phyloP scores from a whole-genome alignment of 1,139 yeast genomes.

The Taphrina wiesneri region DNA sequence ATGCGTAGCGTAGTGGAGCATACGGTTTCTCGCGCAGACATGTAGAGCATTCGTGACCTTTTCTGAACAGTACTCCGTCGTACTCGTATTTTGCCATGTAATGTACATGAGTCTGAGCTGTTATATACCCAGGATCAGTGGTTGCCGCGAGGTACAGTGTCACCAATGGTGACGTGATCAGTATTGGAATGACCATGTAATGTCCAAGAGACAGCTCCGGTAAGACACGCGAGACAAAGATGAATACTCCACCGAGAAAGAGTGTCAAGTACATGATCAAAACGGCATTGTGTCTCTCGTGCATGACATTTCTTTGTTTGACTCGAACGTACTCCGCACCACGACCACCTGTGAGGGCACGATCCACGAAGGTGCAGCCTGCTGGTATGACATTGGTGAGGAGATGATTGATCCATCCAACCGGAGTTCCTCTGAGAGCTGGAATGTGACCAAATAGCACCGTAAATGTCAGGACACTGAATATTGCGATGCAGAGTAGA shows the following conservation, averaged over 20 bases:
- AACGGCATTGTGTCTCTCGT: constrained; percentile 40
- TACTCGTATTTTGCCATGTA: constrained; percentile 47
- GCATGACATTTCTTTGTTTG: constrained; percentile 34
- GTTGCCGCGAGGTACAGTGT: constrained; percentile 54
- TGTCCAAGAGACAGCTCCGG: constrained; percentile 47
- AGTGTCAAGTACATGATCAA: constrained; percentile 34
- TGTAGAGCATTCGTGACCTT: constrained; percentile 52
- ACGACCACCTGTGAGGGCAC: constrained; percentile 40
- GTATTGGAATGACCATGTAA: constrained; percentile 42
- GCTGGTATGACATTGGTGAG: constrained; percentile 37
- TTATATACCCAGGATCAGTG: constrained; percentile 59
- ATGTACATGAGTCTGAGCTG: constrained; percentile 41
- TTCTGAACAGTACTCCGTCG: constrained; percentile 60
- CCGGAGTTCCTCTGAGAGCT: constrained; percentile 37
- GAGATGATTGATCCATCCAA: constrained; percentile 17
- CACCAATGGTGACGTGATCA: constrained; percentile 48
- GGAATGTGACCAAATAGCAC: constrained; percentile 41
- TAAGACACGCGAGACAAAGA: constrained; percentile 47
- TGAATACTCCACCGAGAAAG: constrained; percentile 13
- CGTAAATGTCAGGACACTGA: constrained; percentile 35
- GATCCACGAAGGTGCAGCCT: constrained; percentile 35
- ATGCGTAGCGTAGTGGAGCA: neutral
- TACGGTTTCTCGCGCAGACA: constrained; percentile 66
- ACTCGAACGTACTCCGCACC: constrained; percentile 29
- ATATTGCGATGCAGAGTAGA: constrained; percentile 27